These are phyloP conservation scores for Populus tomentosa DNA, from an alignment of 441 rosid species.

Conservation along the genomic window DNA sequence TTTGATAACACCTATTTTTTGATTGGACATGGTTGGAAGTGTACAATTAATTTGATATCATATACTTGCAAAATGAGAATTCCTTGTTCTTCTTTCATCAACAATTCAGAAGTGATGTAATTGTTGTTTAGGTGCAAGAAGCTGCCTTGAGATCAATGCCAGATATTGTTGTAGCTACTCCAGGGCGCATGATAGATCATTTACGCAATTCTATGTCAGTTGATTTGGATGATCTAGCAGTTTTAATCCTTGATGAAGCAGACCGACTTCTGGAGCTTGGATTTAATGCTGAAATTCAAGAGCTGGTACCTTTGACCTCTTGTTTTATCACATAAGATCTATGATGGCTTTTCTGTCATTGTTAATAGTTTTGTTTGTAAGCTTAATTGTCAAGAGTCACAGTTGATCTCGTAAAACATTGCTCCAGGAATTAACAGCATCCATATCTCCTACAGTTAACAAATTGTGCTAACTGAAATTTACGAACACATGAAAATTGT, in stretches of 20 bases:
- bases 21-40: background rate
- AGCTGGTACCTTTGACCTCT: conserved; percentile 55
- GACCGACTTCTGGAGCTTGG: conserved; percentile 98
- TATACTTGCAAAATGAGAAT: background rate
- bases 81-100: background rate
- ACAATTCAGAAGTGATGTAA: background rate
- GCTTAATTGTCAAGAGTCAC: background rate
- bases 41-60: background rate
- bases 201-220: conserved; percentile 93
- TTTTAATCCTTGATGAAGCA: conserved; percentile 94
- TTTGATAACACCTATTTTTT: background rate
- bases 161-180: conserved; percentile 98
- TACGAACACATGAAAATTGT: background rate
- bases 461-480: background rate
- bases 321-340: background rate
- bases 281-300: conserved; percentile 87
- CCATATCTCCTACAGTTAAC: background rate
- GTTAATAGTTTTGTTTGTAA: background rate
- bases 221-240: conserved; percentile 87
- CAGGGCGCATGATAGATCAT: conserved; percentile 98
- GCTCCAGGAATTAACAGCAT: background rate
- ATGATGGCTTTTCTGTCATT: background rate
- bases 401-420: background rate
- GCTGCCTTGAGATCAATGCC: conserved; percentile 92
- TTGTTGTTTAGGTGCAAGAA: conserved; percentile 67